A percentile compares a stretch with the other conserved stretches of the same genome.
Conservation (phyloP, 495 filamentous ascomycete genomes). For the Trichoderma erinaceum region DNA sequence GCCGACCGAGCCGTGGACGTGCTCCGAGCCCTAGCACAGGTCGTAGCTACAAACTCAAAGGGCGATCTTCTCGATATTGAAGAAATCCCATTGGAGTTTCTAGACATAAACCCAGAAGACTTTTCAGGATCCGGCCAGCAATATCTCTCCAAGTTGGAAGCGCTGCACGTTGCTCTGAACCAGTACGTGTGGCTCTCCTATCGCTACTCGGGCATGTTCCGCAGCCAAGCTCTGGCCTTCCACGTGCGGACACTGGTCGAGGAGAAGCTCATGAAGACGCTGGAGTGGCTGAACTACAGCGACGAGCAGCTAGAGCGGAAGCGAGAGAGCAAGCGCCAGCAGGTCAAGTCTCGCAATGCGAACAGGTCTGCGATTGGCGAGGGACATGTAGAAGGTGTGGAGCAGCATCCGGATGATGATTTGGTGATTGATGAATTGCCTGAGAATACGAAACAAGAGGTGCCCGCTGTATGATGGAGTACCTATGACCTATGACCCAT, state of each 20-base stretch:
- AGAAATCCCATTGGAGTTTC: conserved; percentile 57
- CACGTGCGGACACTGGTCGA: conserved; percentile 78
- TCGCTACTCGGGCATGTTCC: conserved; percentile 71
- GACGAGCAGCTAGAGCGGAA: conserved; percentile 18
- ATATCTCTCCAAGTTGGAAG: conserved; percentile 62
- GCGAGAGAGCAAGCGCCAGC: conserved; percentile 20
- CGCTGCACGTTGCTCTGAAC: conserved; percentile 72
- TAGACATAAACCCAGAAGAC: conserved; percentile 43
- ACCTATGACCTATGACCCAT: neutral
- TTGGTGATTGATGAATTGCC: neutral
- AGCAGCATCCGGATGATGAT: conserved; percentile 3
- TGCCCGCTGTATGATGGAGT: neutral
- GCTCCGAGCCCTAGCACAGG: conserved; percentile 55
- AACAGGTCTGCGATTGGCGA: conserved; percentile 3
- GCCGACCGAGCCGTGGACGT: conserved; percentile 34
- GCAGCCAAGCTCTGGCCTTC: conserved; percentile 65
- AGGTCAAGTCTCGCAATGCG: neutral
- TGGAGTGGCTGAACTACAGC: conserved; percentile 38
- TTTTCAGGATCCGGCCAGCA: conserved; percentile 36
- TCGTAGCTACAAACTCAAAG: conserved; percentile 56
- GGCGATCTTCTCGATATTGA: conserved; percentile 62
- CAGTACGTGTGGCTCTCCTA: conserved; percentile 83
- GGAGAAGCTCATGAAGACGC: conserved; percentile 61
- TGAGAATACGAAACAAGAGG: neutral
- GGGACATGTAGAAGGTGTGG: conserved; percentile 7